Conservation (phyloP, 768 basidiomycete species). For the Serendipita sp. region DNA sequence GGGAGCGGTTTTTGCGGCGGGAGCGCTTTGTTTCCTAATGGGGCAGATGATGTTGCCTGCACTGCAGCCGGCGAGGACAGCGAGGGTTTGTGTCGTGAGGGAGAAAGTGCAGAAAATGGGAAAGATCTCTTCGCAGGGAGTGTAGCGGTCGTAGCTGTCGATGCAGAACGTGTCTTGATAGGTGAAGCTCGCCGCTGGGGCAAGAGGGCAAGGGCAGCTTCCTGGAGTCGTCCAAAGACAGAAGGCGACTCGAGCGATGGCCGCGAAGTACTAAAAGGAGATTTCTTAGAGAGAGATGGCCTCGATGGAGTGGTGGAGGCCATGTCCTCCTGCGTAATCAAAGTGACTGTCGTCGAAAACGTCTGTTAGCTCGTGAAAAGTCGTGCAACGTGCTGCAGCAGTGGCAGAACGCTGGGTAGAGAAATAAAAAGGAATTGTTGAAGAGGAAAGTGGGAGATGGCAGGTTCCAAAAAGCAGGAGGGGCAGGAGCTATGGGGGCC, state of each 20-base stretch:
- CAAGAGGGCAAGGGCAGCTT: background rate
- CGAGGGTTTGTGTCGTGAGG: slow-evolving; percentile 2
- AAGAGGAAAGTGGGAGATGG: background rate
- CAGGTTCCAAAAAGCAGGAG: background rate
- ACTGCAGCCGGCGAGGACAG: background rate
- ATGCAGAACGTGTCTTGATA: background rate
- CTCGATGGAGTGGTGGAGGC: background rate
- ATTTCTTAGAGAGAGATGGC: slow-evolving; percentile 5
- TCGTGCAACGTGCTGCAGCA: background rate
- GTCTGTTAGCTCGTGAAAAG: background rate
- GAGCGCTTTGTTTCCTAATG: background rate
- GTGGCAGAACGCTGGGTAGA: background rate
- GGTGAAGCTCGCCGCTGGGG: slow-evolving; percentile 2
- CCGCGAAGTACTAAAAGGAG: background rate
- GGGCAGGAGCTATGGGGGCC: background rate
- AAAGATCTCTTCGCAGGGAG: background rate
- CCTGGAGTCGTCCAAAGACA: background rate
- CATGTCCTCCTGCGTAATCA: too few relatives aligned
- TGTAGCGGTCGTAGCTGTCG: background rate
- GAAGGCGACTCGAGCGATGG: background rate
- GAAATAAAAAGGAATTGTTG: background rate
- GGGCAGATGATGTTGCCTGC: background rate
- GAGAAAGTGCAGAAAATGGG: slow-evolving; percentile 2
- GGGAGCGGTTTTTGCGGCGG: background rate
- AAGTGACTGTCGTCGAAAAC: too few relatives aligned